A percentile compares a stretch with the other conserved stretches of the same genome.
These are phyloP conservation scores for Ogataea zsoltii DNA, from an alignment of 805 yeast genomes.

Conservation along the genomic window DNA sequence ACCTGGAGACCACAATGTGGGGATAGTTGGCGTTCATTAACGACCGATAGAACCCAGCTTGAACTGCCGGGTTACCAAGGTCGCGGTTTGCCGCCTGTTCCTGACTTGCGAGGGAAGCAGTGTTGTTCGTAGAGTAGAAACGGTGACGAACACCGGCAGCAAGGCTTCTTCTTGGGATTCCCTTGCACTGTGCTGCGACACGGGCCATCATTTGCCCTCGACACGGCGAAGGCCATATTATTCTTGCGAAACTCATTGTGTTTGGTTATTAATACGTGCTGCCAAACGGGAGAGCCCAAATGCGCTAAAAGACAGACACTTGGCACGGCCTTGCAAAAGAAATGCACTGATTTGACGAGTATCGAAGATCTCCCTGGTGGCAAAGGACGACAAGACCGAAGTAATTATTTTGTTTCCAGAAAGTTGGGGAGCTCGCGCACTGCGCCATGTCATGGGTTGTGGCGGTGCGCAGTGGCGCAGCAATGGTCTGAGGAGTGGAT, in stretches of 20 bases:
- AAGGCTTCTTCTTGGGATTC: no score
- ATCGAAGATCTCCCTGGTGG: background rate
- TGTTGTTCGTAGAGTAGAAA: slow-evolving; percentile 10
- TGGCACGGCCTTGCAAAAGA: no score
- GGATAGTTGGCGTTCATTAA: slow-evolving; percentile 83
- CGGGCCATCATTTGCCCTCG: background rate
- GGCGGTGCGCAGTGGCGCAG: no score
- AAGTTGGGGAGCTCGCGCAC: background rate
- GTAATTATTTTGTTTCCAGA: background rate
- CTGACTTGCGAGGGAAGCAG: slow-evolving; percentile 50
- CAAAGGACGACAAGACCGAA: background rate
- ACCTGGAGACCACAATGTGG: slow-evolving; percentile 93
- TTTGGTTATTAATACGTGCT: background rate
- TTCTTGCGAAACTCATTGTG: slow-evolving; percentile 1
- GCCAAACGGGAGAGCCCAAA: background rate
- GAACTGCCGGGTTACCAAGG: slow-evolving; percentile 64
- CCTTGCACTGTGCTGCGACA: no score
- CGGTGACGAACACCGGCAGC: background rate
- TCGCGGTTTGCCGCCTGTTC: slow-evolving; percentile 89
- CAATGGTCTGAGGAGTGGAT: no score
- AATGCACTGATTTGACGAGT: no score
- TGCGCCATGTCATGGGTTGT: no score
- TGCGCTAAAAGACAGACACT: background rate
- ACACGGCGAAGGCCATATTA: slow-evolving; percentile 4
- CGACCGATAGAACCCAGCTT: slow-evolving; percentile 79